phyloP scores from a whole-genome alignment of 2,329 filamentous ascomycete species.

The Zopfia rhizophila region DNA sequence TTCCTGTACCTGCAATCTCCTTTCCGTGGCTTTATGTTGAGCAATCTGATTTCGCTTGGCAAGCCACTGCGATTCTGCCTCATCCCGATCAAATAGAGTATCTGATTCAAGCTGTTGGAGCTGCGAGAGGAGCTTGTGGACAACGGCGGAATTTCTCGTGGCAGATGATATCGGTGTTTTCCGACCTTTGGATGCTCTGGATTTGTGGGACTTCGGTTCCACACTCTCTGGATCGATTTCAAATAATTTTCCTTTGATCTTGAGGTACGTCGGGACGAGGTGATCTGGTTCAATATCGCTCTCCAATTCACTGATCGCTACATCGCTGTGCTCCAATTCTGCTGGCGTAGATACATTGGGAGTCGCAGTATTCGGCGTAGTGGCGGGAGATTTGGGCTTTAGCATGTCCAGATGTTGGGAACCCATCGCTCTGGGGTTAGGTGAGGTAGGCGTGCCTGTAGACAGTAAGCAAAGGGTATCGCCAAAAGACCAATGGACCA shows the following conservation, averaged over 20 bases:
- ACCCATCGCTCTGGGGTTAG: not conserved
- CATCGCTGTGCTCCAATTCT: constrained; percentile 36
- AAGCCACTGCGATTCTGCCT: constrained; percentile 60
- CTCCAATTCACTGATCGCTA: constrained; percentile 60
- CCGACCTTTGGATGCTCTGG: constrained; percentile 29
- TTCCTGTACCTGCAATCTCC: constrained; percentile 9
- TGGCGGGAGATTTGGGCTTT: constrained; percentile 3
- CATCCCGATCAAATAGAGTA: constrained; percentile 59
- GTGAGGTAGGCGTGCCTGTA: not conserved
- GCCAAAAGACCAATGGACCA: no score
- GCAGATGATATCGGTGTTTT: constrained; percentile 33
- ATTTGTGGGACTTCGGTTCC: constrained; percentile 56
- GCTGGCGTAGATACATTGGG: constrained; percentile 1
- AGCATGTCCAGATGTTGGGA: not conserved
- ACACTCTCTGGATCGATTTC: constrained; percentile 66
- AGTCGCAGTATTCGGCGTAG: constrained; percentile 8
- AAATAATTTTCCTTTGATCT: constrained; percentile 70
- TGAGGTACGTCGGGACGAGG: constrained; percentile 77
- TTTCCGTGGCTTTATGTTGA: constrained; percentile 48
- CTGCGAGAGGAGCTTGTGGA: constrained; percentile 76
- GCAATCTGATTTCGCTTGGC: constrained; percentile 55
- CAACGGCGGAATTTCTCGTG: constrained; percentile 54
- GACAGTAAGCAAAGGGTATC: not conserved
- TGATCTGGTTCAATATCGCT: constrained; percentile 62
- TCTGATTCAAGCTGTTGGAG: constrained; percentile 78